These are phyloP conservation scores for Pulveroboletus frians DNA, from an alignment of 768 basidiomycete genomes.

Conservation along the genomic window DNA sequence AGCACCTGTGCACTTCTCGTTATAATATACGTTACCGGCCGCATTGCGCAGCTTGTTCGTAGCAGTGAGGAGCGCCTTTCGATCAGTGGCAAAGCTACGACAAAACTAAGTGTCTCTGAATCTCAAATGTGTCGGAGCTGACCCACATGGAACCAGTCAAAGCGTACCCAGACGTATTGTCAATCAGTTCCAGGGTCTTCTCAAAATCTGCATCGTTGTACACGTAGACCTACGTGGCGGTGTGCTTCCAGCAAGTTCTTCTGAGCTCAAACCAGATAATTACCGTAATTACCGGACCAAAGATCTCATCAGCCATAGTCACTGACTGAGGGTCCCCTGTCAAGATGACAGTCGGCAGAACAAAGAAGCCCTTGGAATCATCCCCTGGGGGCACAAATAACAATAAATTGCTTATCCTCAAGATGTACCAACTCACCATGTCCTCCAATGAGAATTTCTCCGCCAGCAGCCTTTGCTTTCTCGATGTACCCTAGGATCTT, in stretches of 20 bases:
- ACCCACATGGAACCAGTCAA: slow-evolving; percentile 92
- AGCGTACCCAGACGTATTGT: slow-evolving; percentile 81
- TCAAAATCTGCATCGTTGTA: slow-evolving; percentile 87
- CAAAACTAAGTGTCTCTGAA: slow-evolving; percentile 6
- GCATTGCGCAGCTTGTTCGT: slow-evolving; percentile 83
- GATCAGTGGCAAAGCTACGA: slow-evolving; percentile 74
- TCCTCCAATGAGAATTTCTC: slow-evolving; percentile 85
- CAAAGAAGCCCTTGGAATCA: slow-evolving; percentile 87
- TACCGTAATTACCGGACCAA: slow-evolving; percentile 92
- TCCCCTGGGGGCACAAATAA: slow-evolving; percentile 46
- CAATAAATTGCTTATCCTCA: not conserved
- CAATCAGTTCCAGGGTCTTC: slow-evolving; percentile 80
- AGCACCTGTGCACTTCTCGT: slow-evolving; percentile 98
- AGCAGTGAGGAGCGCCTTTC: slow-evolving; percentile 72
- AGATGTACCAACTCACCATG: slow-evolving; percentile 42
- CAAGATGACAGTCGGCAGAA: slow-evolving; percentile 91
- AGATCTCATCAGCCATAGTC: slow-evolving; percentile 93
- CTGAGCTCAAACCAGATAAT: slow-evolving; percentile 12
- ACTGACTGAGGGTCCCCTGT: slow-evolving; percentile 85
- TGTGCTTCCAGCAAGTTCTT: not conserved
- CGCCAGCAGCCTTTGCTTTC: slow-evolving; percentile 86
- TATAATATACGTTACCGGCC: slow-evolving; percentile 96
- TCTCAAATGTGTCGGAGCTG: not conserved
- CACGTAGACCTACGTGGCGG: slow-evolving; percentile 62
- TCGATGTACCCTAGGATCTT: slow-evolving; percentile 78